Evolutionary conservation across 352 stramenopile genomes (phyloP).

Genomic region (Globisporangium recalcitrans): DNA sequence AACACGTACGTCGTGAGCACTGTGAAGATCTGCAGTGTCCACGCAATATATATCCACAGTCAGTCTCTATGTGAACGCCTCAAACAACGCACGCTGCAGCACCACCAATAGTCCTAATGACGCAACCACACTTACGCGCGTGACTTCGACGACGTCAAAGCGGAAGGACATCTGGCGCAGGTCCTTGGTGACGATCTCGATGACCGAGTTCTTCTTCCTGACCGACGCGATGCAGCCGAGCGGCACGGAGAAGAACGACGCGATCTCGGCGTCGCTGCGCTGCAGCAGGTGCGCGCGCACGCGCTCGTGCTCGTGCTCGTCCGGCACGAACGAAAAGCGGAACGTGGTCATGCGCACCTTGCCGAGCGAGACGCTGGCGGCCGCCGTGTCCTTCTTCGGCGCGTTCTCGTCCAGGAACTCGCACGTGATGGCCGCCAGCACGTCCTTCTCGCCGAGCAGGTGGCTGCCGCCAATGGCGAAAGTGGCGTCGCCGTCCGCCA

Average conservation of each 20-base stretch:
- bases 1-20: constrained; percentile 83
- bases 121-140: constrained; percentile 29
- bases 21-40: constrained; percentile 61
- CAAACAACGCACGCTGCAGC: too few species aligned
- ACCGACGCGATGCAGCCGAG: constrained; percentile 70
- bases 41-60: neutral
- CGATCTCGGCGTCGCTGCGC: constrained; percentile 57
- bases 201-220: constrained; percentile 72
- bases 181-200: constrained; percentile 80
- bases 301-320: constrained; percentile 52
- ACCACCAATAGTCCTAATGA: too few species aligned
- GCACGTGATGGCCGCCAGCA: constrained; percentile 66
- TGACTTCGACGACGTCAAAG: constrained; percentile 71
- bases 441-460: constrained; percentile 69
- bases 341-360: constrained; percentile 82
- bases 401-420: constrained; percentile 68
- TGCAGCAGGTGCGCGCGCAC: constrained; percentile 47
- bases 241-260: constrained; percentile 71
- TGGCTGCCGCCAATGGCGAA: constrained; percentile 25
- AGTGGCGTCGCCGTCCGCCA: constrained; percentile 21
- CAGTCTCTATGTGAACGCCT: neutral
- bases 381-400: constrained; percentile 51
- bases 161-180: constrained; percentile 69
- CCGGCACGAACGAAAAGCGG: constrained; percentile 76
- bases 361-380: constrained; percentile 57